These are phyloP conservation scores for Aspergillus jensenii DNA, from an alignment of 2,329 filamentous ascomycete genomes.

Conservation along the genomic window DNA sequence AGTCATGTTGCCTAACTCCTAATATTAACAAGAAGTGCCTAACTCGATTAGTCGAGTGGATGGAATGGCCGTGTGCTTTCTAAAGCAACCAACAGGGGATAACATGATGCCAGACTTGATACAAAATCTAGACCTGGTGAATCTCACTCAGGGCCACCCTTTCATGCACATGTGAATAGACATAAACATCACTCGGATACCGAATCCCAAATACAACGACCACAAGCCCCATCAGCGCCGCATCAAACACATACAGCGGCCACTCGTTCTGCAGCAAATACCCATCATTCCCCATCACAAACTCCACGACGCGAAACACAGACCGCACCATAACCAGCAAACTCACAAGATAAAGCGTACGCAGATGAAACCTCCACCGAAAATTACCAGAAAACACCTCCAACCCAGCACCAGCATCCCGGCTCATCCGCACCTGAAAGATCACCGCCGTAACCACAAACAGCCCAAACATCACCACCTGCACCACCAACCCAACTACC, in stretches of 20 bases:
- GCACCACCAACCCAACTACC: constrained; percentile 56
- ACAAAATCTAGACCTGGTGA: too few species aligned
- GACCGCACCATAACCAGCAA: constrained; percentile 23
- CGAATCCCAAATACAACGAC: too few species aligned
- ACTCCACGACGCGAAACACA: constrained; percentile 14
- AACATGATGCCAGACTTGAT: too few species aligned
- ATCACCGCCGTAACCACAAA: constrained; percentile 52
- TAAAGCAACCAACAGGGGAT: too few species aligned
- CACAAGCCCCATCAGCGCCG: neutral
- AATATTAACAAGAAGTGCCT: too few species aligned
- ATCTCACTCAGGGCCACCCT: too few species aligned
- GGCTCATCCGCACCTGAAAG: constrained; percentile 49
- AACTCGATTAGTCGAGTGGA: too few species aligned
- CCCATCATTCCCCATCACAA: neutral
- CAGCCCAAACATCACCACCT: constrained; percentile 58
- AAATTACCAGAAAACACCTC: neutral
- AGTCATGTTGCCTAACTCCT: too few species aligned
- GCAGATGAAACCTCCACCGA: constrained; percentile 7
- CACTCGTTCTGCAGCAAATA: neutral
- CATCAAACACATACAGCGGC: constrained; percentile 3
- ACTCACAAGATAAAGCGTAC: constrained; percentile 8
- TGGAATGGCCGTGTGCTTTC: too few species aligned
- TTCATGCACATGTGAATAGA: too few species aligned
- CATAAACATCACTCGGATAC: too few species aligned
- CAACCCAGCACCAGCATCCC: neutral